Base-by-base conservation (phyloP, 2,329 filamentous ascomycete genomes). In the Beauveria bassiana region DNA sequence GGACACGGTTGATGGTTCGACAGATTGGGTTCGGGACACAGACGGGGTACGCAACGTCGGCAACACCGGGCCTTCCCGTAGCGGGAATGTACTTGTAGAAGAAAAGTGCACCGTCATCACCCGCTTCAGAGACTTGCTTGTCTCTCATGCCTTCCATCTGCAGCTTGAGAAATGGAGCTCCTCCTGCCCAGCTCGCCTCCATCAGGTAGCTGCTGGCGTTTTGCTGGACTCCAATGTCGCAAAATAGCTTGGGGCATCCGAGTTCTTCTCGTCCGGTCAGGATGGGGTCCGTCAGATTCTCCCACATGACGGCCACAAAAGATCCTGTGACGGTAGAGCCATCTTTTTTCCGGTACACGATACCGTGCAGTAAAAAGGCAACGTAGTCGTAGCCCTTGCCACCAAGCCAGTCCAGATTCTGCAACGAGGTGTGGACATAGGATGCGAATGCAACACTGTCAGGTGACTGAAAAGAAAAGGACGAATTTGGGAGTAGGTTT, bases 301-400 rank as follows among this genome's bases (percentile, higher is more conserved):
- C 85, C 64, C 88, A 83, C 0, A 40, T 53, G 4, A 53, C 50
- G 6, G 28, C 4, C n/a, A 40, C 3, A 3, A 38, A 53, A 3
- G 50, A 26, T 10, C 31, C n/a, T 12, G 1, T 18, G 10, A 53
- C 31, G 14, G 28, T 22, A 40, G n/a, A 40, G 50, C 50, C 31
- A 8, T 53, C 50, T 5, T 53, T 6, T 31, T 24, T 2, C 9
- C 9, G 9, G 50, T 86, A 86, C 63, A 84, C 71, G 1, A 87
- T 80, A 0, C 82, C 85, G 63, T 88, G 85, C 18, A 88, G 79
- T 67, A 85, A 87, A 0, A 88, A 75, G 0, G 83, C 85, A 16
- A 85, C 72, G 65, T 81, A 78, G 20, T 73, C 78, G 68, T 88
- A 88, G 1, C 85, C 84, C 0, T 73, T 71, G 2, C 85, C 85